These are phyloP conservation scores for Pleurotus citrinopileatus DNA, from an alignment of 768 basidiomycete species.

Conservation along the genomic window DNA sequence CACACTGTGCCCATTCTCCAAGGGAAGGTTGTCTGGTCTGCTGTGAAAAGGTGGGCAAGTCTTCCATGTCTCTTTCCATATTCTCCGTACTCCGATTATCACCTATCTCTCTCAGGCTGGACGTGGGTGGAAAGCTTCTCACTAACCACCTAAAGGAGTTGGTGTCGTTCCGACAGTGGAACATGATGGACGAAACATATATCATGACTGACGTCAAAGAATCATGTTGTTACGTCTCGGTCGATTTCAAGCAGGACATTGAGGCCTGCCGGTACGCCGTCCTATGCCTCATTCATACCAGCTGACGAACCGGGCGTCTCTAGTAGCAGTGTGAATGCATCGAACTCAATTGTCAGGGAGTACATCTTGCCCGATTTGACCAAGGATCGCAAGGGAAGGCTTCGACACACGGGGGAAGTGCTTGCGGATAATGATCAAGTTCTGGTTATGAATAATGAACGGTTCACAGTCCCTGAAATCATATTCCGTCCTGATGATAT, in stretches of 20 bases:
- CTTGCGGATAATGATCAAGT: slow-evolving; percentile 61
- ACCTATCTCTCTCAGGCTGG: slow-evolving; percentile 55
- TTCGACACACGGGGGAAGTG: slow-evolving; percentile 52
- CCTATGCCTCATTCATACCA: slow-evolving; percentile 11
- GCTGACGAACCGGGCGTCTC: slow-evolving; percentile 15
- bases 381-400: slow-evolving; percentile 54
- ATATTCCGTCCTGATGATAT: slow-evolving; percentile 90
- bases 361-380: slow-evolving; percentile 91
- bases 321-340: slow-evolving; percentile 44
- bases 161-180: slow-evolving; percentile 94
- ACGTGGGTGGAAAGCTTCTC: slow-evolving; percentile 92
- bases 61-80: slow-evolving; percentile 13
- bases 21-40: slow-evolving; percentile 72
- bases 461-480: slow-evolving; percentile 90
- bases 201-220: slow-evolving; percentile 95
- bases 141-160: slow-evolving; percentile 95
- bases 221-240: slow-evolving; percentile 82
- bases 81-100: slow-evolving; percentile 14
- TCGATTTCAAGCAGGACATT: slow-evolving; percentile 67
- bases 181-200: slow-evolving; percentile 96
- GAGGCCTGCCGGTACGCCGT: slow-evolving; percentile 72
- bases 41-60: slow-evolving; percentile 67
- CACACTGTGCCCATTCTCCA: slow-evolving; percentile 84
- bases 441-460: slow-evolving; percentile 85
- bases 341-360: slow-evolving; percentile 76